Evolutionary conservation across 805 yeast species (phyloP), one percentile per base, ranked within the genome.

Genomic region (Kuraishia molischiana): DNA sequence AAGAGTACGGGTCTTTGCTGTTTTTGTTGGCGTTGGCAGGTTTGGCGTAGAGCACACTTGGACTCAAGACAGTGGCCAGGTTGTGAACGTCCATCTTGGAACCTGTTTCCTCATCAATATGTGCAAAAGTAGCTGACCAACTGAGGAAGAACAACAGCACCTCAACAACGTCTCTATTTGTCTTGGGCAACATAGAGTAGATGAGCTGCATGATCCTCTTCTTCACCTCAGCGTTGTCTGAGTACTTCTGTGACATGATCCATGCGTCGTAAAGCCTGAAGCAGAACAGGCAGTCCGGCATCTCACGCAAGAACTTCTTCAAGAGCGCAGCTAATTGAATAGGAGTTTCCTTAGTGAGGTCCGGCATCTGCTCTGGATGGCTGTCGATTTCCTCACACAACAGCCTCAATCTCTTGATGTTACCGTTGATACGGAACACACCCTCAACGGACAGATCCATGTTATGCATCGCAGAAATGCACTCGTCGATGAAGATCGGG

Each of bases 361-460:
- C 78, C 0, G 94, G 92, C 6, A 79, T 70, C 40, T 67, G 73
- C 18, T 76, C 70, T 2, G 96, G 95, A 46, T 72, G 67, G 33
- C 69, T 64, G 58, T 92, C 92, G 45, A 90, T 80, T 35, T 66
- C 70, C 38, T 77, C 85, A 0, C 86, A 73, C 41, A 89, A 61
- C 46, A 79, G 84, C 47, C 81, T 75, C 36, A 90, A 64, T 33
- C 84, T 72, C 49, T 87, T 77, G 52, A 92, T 89, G 54, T 92
- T 92, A 51, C 99, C 99, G 54, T 92, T 92, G 53, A 89, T 82
- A 50, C 99, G 75, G 70, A 92, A 92, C 4, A 92, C 81, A 42
- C 98, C 98, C 58, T 92, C 98, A 22, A 79, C 87, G 3, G 97
- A 85, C 81, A 90, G 76, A 59, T 92, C 97, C 67, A 85, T 86